Conservation (phyloP, 371 early-diverging fungal genomes). For the Mortierella sp. region DNA sequence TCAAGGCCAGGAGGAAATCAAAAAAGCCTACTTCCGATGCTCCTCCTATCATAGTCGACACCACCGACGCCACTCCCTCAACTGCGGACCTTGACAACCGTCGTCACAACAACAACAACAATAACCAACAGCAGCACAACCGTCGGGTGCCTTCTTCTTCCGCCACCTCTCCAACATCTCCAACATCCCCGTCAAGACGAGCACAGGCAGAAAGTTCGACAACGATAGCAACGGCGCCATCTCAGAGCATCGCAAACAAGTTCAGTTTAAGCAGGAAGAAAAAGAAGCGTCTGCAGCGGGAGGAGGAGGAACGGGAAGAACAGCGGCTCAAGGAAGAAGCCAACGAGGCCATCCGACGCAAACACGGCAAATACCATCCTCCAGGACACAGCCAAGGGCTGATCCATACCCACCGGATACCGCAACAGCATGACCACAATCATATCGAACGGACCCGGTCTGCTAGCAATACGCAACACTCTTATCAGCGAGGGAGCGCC, state of each 20-base stretch:
- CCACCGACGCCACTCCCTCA: conserved; percentile 4
- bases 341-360: conserved; percentile 44
- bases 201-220: background rate
- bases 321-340: conserved; percentile 33
- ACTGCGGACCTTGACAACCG: conserved; percentile 7
- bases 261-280: conserved; percentile 35
- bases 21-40: background rate
- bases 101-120: conserved; percentile 3
- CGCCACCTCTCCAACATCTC: conserved; percentile 9
- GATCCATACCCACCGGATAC: conserved; percentile 44
- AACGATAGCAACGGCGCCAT: background rate
- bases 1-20: conserved; percentile 16
- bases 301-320: conserved; percentile 40
- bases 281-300: conserved; percentile 31
- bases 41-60: background rate
- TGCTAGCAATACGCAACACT: conserved; percentile 7
- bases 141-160: background rate
- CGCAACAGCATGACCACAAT: conserved; percentile 36
- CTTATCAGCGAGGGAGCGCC: conserved; percentile 15
- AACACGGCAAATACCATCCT: conserved; percentile 50
- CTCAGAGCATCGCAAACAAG: conserved; percentile 12
- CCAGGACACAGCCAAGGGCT: conserved; percentile 42
- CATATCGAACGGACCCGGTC: conserved; percentile 38
- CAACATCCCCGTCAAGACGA: conserved; percentile 10
- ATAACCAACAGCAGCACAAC: background rate